Conservation (phyloP, 768 basidiomycete genomes). For the Piloderma croceum region DNA sequence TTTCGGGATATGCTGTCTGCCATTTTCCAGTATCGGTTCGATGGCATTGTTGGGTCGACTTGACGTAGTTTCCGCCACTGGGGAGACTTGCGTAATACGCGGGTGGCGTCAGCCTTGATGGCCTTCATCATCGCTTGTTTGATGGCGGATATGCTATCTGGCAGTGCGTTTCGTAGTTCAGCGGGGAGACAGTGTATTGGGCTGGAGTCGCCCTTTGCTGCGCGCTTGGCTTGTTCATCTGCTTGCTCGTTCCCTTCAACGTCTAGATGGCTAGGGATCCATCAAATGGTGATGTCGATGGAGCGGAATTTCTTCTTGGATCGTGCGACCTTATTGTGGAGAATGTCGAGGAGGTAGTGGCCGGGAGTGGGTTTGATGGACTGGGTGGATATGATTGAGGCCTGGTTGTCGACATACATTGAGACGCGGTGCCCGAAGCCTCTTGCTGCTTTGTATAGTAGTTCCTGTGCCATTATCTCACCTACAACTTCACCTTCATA, state of each 20-base stretch:
- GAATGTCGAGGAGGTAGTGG: neutral
- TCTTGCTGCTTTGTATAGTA: neutral
- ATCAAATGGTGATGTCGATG: constrained; percentile 5
- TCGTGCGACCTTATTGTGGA: neutral
- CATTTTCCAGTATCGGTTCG: neutral
- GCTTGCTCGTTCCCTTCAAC: constrained; percentile 18
- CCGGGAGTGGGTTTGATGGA: neutral
- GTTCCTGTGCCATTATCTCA: neutral
- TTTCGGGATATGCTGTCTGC: constrained; percentile 5
- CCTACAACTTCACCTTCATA: constrained; percentile 1
- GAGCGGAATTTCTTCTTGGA: neutral
- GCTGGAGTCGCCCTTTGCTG: constrained; percentile 7
- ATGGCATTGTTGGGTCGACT: neutral
- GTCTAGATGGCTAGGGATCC: constrained; percentile 14
- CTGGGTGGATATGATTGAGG: neutral
- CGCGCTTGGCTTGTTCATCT: constrained; percentile 19
- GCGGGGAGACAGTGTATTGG: neutral
- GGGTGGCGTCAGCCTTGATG: constrained; percentile 5
- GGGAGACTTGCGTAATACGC: constrained; percentile 9
- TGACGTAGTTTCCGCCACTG: neutral
- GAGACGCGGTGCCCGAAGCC: neutral
- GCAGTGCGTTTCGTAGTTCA: constrained; percentile 5
- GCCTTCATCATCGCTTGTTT: constrained; percentile 2
- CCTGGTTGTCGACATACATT: neutral
- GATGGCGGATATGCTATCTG: constrained; percentile 13